Percentiles rank a stretch among this genome's conserved stretches.
Evolutionary conservation across 345 rosid species (phyloP).

Genomic region (Sonneratia caseolaris): DNA sequence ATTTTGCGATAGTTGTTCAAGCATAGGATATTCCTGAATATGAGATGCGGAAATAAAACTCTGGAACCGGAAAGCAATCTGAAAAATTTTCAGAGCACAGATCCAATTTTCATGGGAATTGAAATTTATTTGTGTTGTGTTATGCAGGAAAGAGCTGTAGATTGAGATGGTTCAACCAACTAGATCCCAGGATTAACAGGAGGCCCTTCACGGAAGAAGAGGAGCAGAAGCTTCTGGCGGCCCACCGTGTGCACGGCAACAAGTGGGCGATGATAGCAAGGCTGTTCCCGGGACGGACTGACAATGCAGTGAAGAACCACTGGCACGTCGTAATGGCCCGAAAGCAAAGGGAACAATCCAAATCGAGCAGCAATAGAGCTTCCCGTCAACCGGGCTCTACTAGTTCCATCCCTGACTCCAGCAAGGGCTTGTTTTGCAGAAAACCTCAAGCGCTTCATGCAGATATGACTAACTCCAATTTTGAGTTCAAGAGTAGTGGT

Average conservation of each 20-base stretch:
- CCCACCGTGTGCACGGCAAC: constrained; percentile 46
- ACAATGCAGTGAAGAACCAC: constrained; percentile 55
- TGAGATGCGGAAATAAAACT: no score
- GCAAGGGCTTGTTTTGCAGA: constrained; percentile 4
- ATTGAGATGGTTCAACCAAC: constrained; percentile 57
- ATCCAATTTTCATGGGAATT: neutral
- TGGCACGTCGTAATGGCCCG: constrained; percentile 59
- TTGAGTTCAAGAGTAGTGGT: constrained; percentile 2
- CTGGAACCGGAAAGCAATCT: no score
- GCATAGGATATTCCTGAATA: no score
- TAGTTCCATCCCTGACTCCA: neutral
- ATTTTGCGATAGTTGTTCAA: no score
- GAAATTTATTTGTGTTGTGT: neutral
- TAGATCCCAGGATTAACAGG: constrained; percentile 49
- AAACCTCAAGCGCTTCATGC: neutral
- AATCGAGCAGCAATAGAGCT: constrained; percentile 26
- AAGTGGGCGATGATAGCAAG: constrained; percentile 53
- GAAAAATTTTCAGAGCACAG: neutral
- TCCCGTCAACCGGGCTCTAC: constrained; percentile 8
- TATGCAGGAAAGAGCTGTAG: constrained; percentile 48
- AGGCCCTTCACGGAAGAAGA: constrained; percentile 49
- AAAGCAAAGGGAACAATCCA: constrained; percentile 33
- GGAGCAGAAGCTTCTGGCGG: constrained; percentile 42
- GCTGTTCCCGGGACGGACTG: constrained; percentile 50
- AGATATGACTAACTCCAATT: neutral